Evolutionary conservation across 2,329 filamentous ascomycete species (phyloP), one percentile per base, ranked within the genome.

Genomic region (Mollisiaceae sp.): DNA sequence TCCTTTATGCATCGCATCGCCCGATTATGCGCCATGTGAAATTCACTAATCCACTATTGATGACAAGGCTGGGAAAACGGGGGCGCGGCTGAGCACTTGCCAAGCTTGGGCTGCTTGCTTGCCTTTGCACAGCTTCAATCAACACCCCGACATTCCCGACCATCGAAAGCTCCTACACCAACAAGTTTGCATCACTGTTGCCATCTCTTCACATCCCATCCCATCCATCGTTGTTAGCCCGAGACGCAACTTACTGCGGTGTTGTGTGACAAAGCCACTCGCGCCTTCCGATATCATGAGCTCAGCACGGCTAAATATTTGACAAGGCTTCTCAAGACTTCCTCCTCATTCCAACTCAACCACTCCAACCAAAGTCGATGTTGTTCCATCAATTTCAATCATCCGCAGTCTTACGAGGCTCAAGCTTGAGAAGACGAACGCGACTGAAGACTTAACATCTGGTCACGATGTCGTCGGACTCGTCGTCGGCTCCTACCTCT

Each of bases 261-360:
- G 61, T 59, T 62, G 66, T 65, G 63, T 68, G 61, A 65, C 63
- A 54, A 54, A 59, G 55, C 55, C 61, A 54, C 24, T 41, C 22
- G 41, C 55, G 45, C 62, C 55, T 54, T 55, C 62, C 41, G 43
- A 36, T 52, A 35, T 45, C 27, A 32, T 32, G 47, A 38, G 45
- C n/a, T 54, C 50, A 24, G 58, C 39, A 62, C 55, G 64, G 60
- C 55, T 62, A 59, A 62, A 56, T 62, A 63, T 62, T 60, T 54
- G 32, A 22, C 38, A 27, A 39, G 50, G 52, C 41, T 60, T 59
- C 45, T 45, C 41, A 38, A 63, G 41, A n/a, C 35, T 65, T 54
- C 58, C 52, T 55, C 50, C n/a, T 45, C 36, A 55, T 59, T 57
- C 59, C 41, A 35, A 57, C 38, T 22, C 55, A 47, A 58, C 32